Evolutionary conservation across 225 moss, liverwort and hornwort species (phyloP).

Genomic region (Ulota crispa): DNA sequence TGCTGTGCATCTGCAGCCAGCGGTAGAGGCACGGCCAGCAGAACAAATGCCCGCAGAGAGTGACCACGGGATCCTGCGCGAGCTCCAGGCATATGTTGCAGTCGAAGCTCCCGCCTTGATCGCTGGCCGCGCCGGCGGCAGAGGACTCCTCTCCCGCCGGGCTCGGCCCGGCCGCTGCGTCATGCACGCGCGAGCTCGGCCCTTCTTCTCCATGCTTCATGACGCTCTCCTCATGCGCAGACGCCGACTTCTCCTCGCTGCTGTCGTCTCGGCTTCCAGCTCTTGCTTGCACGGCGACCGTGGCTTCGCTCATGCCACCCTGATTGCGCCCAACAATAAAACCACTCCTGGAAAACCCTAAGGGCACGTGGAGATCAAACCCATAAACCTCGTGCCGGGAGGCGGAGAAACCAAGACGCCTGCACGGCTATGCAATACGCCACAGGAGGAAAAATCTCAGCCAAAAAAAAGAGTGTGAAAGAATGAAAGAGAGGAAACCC

Average conservation of each 20-base stretch:
- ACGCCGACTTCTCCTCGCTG: slow-evolving; percentile 11
- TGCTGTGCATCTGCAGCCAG: slow-evolving; percentile 97
- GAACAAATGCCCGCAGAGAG: slow-evolving; percentile 90
- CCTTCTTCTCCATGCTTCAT: slow-evolving; percentile 89
- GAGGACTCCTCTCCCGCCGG: slow-evolving; percentile 62
- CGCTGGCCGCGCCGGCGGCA: slow-evolving; percentile 53
- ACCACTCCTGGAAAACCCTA: not conserved
- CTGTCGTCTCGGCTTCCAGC: slow-evolving; percentile 25
- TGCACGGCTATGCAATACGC: not conserved
- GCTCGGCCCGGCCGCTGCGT: slow-evolving; percentile 44
- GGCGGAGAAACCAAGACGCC: not conserved
- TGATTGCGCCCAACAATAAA: not conserved
- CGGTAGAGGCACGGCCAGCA: slow-evolving; percentile 99
- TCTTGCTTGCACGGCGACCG: slow-evolving; percentile 20
- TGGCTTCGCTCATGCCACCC: slow-evolving; percentile 39
- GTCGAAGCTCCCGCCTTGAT: slow-evolving; percentile 94
- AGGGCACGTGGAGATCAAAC: not conserved
- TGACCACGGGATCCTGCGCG: slow-evolving; percentile 94
- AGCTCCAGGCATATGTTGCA: slow-evolving; percentile 97
- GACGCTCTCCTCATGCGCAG: slow-evolving; percentile 61
- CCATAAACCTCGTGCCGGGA: not conserved
- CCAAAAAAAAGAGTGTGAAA: too few relatives aligned
- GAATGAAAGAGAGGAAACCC: not conserved
- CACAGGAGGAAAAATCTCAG: not conserved
- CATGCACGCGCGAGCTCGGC: slow-evolving; percentile 65